These are phyloP conservation scores for Calcarisporium arbuscula DNA, from an alignment of 2,329 filamentous ascomycete genomes.

Conservation along the genomic window DNA sequence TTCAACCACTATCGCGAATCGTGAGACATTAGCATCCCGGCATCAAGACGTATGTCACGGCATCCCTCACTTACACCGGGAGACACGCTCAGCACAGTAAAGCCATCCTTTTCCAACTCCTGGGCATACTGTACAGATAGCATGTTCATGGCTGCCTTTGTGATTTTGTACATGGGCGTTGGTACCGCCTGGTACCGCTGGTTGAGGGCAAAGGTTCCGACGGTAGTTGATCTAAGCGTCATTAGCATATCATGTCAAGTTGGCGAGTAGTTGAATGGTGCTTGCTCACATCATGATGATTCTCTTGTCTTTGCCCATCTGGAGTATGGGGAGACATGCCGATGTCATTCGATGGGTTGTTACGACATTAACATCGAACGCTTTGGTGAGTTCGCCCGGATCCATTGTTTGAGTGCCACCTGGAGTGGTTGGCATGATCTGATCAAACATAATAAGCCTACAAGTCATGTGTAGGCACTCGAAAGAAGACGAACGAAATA, in stretches of 20 bases:
- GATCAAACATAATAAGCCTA: no score
- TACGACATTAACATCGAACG: conserved; percentile 6
- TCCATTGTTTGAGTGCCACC: no score
- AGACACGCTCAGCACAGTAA: conserved; percentile 32
- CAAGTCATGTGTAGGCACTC: no score
- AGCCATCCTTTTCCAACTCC: conserved; percentile 29
- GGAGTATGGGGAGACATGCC: conserved; percentile 30
- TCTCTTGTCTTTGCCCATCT: conserved; percentile 30
- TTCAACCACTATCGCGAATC: conserved; percentile 32
- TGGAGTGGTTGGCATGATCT: no score
- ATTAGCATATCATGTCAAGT: no score
- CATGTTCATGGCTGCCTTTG: conserved; percentile 41
- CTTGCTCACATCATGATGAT: conserved; percentile 34
- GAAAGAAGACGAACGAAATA: no score
- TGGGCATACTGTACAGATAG: conserved; percentile 36
- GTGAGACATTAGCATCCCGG: background rate
- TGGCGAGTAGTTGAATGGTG: no score
- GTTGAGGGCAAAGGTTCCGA: conserved; percentile 32
- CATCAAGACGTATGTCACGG: background rate
- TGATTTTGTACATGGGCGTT: conserved; percentile 36
- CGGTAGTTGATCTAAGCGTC: conserved; percentile 15
- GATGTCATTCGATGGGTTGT: conserved; percentile 17
- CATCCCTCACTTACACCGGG: conserved; percentile 33
- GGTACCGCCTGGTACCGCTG: conserved; percentile 15
- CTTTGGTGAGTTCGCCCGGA: conserved; percentile 5